phyloP scores from a whole-genome alignment of 2,329 filamentous ascomycete species.

The Calycina marina region DNA sequence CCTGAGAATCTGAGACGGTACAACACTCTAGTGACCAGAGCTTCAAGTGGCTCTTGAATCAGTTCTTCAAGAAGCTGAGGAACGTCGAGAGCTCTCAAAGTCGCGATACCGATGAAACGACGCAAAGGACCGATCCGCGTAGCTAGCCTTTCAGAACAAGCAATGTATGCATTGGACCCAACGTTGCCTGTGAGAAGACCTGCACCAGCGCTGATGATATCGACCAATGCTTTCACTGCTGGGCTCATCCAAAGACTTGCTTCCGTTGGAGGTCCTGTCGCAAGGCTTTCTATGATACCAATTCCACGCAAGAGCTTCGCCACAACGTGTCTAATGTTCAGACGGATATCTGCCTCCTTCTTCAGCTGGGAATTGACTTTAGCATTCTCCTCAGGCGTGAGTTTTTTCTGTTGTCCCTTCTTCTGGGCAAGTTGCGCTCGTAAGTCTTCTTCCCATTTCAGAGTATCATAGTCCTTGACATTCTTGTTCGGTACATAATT shows the following conservation, averaged over 20 bases:
- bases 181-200: slow-evolving; percentile 68
- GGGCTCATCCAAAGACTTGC: slow-evolving; percentile 77
- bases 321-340: slow-evolving; percentile 54
- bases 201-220: slow-evolving; percentile 65
- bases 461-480: slow-evolving; percentile 83
- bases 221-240: slow-evolving; percentile 59
- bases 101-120: slow-evolving; percentile 76
- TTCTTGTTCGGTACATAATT: slow-evolving; percentile 67
- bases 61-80: slow-evolving; percentile 58
- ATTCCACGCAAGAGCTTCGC: slow-evolving; percentile 66
- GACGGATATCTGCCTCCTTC: slow-evolving; percentile 71
- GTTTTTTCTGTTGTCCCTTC: slow-evolving; percentile 80
- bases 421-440: slow-evolving; percentile 79
- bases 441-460: slow-evolving; percentile 95
- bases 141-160: slow-evolving; percentile 63
- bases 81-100: slow-evolving; percentile 63
- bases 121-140: slow-evolving; percentile 60
- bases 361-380: slow-evolving; percentile 85
- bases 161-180: slow-evolving; percentile 64
- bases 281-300: slow-evolving; percentile 70
- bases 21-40: slow-evolving; percentile 73
- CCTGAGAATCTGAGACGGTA: slow-evolving; percentile 82
- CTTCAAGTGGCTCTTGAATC: slow-evolving; percentile 66
- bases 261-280: slow-evolving; percentile 78
- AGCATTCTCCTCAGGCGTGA: slow-evolving; percentile 73